These are phyloP conservation scores for Wickerhamiella musiphila DNA, from an alignment of 805 yeast genomes.

Conservation along the genomic window DNA sequence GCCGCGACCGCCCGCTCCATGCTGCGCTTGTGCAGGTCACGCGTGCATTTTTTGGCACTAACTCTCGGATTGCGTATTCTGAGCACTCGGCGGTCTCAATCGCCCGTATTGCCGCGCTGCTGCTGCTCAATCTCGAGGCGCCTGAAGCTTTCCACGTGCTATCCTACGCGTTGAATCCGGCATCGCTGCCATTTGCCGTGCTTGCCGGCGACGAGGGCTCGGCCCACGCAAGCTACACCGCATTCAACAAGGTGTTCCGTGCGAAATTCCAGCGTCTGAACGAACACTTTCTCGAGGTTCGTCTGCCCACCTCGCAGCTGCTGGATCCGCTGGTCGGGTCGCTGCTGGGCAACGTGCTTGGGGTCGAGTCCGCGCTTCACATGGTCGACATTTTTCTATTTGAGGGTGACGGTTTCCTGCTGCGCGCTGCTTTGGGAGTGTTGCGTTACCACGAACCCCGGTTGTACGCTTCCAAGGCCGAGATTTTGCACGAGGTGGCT, in stretches of 20 bases:
- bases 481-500: conserved; percentile 23
- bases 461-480: conserved; percentile 34
- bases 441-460: conserved; percentile 32
- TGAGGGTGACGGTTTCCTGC: conserved; percentile 41
- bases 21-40: conserved; percentile 23
- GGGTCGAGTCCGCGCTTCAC: conserved; percentile 31
- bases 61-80: conserved; percentile 20
- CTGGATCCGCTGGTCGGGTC: conserved; percentile 27
- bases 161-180: conserved; percentile 23
- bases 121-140: conserved; percentile 25
- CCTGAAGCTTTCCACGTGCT: conserved; percentile 26
- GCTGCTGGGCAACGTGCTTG: conserved; percentile 30
- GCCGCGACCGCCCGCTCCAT: conserved; percentile 20
- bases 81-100: no score
- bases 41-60: conserved; percentile 18
- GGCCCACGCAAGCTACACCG: conserved; percentile 25
- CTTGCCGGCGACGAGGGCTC: conserved; percentile 19
- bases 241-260: conserved; percentile 33
- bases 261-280: conserved; percentile 29
- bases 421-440: conserved; percentile 37
- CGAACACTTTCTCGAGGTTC: conserved; percentile 31
- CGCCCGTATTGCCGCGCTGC: conserved; percentile 25
- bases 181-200: conserved; percentile 21
- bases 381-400: conserved; percentile 42
- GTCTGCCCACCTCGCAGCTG: conserved; percentile 27